These are phyloP conservation scores for Hibiscus mutabilis DNA, from an alignment of 345 rosid species.

Conservation along the genomic window DNA sequence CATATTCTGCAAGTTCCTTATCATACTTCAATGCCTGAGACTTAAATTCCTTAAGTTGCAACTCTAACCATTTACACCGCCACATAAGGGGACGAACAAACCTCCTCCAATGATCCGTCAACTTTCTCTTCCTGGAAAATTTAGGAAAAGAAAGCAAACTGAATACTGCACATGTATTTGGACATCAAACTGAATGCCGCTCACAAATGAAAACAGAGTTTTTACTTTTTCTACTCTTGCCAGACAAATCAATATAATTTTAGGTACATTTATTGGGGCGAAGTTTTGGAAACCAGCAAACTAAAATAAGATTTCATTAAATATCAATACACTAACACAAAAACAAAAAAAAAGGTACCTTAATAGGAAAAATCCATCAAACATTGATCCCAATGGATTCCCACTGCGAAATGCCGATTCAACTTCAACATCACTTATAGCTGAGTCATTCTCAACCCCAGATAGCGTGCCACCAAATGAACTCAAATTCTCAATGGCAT, in stretches of 20 bases:
- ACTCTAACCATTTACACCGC: constrained; percentile 73
- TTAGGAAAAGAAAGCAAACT: background rate
- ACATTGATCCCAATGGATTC: constrained; percentile 13
- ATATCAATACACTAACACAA: background rate
- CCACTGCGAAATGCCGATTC: constrained; percentile 38
- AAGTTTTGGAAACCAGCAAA: background rate
- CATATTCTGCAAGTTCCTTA: constrained; percentile 43
- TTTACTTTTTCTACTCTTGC: background rate
- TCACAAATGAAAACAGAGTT: background rate
- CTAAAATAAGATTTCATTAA: background rate
- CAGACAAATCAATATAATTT: background rate
- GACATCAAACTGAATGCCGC: background rate
- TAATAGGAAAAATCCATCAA: constrained; percentile 20
- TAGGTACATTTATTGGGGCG: background rate
- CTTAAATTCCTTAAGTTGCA: constrained; percentile 48
- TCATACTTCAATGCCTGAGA: constrained; percentile 49
- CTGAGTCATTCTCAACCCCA: constrained; percentile 30
- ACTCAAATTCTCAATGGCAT: constrained; percentile 62
- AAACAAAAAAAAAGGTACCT: constrained; percentile 37
- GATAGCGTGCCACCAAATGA: constrained; percentile 63
- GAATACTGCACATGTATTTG: background rate
- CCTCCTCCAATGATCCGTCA: constrained; percentile 79
- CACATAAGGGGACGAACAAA: constrained; percentile 69
- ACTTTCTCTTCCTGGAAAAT: constrained; percentile 53
- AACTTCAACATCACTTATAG: constrained; percentile 57